phyloP scores from a whole-genome alignment of 352 stramenopile species.

The Plasmopara muralis region DNA sequence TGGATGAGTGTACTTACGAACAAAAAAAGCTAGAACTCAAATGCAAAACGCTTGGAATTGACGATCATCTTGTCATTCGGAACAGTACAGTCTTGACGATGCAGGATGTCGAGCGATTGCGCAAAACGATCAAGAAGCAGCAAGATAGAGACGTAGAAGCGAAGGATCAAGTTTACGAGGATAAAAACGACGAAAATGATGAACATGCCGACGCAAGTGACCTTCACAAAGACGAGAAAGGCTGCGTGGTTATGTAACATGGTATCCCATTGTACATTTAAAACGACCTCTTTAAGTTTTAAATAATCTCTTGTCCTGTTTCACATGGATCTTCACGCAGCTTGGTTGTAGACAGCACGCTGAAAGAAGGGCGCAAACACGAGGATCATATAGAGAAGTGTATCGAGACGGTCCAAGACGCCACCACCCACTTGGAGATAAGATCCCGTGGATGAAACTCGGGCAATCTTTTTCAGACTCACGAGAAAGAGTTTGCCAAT shows the following conservation, averaged over 20 bases:
- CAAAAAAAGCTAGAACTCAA: constrained; percentile 52
- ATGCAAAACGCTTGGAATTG: constrained; percentile 50
- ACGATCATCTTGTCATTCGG: constrained; percentile 62
- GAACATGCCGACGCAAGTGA: constrained; percentile 19
- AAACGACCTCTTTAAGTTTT: too few relatives aligned
- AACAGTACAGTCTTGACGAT: constrained; percentile 80
- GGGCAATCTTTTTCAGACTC: constrained; percentile 57
- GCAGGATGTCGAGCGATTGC: constrained; percentile 62
- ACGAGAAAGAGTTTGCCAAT: constrained; percentile 51
- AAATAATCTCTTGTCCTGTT: too few relatives aligned
- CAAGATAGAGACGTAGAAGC: constrained; percentile 10
- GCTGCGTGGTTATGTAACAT: constrained; percentile 28
- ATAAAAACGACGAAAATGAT: constrained; percentile 10
- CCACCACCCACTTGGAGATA: constrained; percentile 49
- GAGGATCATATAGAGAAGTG: constrained; percentile 47
- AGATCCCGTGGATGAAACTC: constrained; percentile 32
- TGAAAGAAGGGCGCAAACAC: constrained; percentile 52
- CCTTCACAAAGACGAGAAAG: constrained; percentile 23
- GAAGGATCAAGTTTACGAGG: constrained; percentile 5
- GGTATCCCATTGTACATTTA: background rate
- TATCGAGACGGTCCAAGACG: constrained; percentile 52
- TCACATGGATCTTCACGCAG: constrained; percentile 16
- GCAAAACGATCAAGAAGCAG: constrained; percentile 37
- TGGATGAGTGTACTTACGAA: constrained; percentile 38
- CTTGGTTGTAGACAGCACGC: constrained; percentile 26